Evolutionary conservation across 2,329 filamentous ascomycete species (phyloP).

Genomic region (Exophiala alcalophila): DNA sequence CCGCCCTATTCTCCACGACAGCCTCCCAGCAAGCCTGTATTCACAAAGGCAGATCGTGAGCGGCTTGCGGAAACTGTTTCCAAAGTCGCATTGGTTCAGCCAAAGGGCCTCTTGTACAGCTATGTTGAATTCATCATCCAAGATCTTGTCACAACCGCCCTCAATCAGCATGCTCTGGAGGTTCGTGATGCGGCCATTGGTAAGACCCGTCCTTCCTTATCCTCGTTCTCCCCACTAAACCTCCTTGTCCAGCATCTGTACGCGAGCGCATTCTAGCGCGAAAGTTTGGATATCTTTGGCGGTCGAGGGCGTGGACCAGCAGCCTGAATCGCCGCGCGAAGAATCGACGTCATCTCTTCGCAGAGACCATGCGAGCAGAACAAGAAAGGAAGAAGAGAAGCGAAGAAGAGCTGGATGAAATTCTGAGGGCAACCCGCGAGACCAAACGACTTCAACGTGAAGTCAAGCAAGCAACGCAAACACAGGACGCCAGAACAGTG

Average conservation of each 20-base stretch:
- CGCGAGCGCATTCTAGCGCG: constrained; percentile 34
- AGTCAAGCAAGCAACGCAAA: constrained; percentile 15
- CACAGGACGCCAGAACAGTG: constrained; percentile 4
- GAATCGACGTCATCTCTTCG: constrained; percentile 36
- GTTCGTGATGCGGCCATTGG: constrained; percentile 18
- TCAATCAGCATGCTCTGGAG: constrained; percentile 21
- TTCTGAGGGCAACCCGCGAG: constrained; percentile 25
- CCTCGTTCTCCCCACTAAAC: not conserved
- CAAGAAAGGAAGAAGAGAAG: constrained; percentile 24
- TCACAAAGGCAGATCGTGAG: constrained; percentile 10
- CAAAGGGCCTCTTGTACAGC: constrained; percentile 24
- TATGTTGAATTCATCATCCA: constrained; percentile 25
- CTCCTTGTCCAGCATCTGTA: constrained; percentile 30
- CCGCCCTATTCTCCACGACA: constrained; percentile 14
- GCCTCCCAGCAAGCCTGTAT: constrained; percentile 7
- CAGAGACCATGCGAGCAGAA: constrained; percentile 27
- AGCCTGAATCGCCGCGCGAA: constrained; percentile 37
- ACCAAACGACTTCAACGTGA: constrained; percentile 24
- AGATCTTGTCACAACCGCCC: constrained; percentile 17
- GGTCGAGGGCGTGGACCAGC: constrained; percentile 36
- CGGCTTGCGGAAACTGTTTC: constrained; percentile 16
- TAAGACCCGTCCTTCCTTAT: constrained; percentile 9
- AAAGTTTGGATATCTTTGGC: constrained; percentile 41
- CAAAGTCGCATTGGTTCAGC: constrained; percentile 20
- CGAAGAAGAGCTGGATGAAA: constrained; percentile 27